Percentiles rank a stretch among this genome's conserved stretches.
phyloP scores from a whole-genome alignment of 371 early-diverging fungal species.

The Rhizopus sp. region DNA sequence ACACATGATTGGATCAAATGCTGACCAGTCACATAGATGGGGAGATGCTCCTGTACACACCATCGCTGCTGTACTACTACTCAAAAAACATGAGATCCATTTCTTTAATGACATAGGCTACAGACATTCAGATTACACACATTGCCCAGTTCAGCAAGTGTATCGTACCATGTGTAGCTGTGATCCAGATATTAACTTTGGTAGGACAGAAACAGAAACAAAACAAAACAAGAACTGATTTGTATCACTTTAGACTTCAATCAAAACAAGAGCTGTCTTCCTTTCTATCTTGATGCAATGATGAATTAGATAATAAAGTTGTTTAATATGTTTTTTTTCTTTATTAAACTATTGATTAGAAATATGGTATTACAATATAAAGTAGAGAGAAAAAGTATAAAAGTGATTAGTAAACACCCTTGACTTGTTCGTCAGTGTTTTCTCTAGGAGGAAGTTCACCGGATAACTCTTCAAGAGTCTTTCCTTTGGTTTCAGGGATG shows the following conservation, averaged over 20 bases:
- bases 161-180: constrained; percentile 55
- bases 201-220: neutral
- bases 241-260: too few species aligned
- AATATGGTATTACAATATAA: neutral
- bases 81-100: constrained; percentile 81
- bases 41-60: constrained; percentile 97
- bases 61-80: constrained; percentile 80
- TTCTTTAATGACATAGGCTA: constrained; percentile 85
- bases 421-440: constrained; percentile 15
- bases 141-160: constrained; percentile 64
- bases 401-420: constrained; percentile 23
- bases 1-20: neutral
- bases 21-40: constrained; percentile 76
- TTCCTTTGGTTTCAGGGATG: constrained; percentile 52
- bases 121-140: constrained; percentile 63
- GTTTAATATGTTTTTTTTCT: too few species aligned
- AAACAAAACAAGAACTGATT: too few species aligned
- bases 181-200: constrained; percentile 50
- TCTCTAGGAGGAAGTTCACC: constrained; percentile 34
- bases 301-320: too few species aligned
- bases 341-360: neutral
- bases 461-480: constrained; percentile 44
- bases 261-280: too few species aligned
- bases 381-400: neutral
- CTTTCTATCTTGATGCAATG: too few species aligned